Conservation (phyloP, 2,329 filamentous ascomycete species). For the Dothideomycetidae sp. region DNA sequence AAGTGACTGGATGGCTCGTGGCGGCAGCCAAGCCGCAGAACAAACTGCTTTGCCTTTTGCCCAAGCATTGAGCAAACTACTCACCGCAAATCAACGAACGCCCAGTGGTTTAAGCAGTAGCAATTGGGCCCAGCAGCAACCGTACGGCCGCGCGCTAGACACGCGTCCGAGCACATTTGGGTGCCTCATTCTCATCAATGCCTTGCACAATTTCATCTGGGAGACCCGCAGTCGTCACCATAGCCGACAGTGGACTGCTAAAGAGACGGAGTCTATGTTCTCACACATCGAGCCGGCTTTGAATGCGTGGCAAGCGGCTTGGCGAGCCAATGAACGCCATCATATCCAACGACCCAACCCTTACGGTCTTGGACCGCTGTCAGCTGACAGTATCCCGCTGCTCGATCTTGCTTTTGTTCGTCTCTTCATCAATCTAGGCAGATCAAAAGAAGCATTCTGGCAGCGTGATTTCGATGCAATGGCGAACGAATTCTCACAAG, state of each 20-base stretch:
- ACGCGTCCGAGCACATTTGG: slow-evolving; percentile 81
- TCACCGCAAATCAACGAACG: slow-evolving; percentile 58
- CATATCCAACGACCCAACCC: slow-evolving; percentile 74
- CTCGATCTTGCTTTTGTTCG: slow-evolving; percentile 85
- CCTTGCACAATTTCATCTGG: slow-evolving; percentile 96
- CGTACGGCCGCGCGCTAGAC: slow-evolving; percentile 31
- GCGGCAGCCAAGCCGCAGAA: slow-evolving; percentile 54
- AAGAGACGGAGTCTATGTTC: slow-evolving; percentile 93
- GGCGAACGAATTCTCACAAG: slow-evolving; percentile 70
- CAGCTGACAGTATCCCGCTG: slow-evolving; percentile 79
- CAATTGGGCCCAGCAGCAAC: slow-evolving; percentile 15
- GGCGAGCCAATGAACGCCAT: slow-evolving; percentile 75
- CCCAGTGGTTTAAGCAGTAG: slow-evolving; percentile 14
- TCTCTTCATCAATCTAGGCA: slow-evolving; percentile 82
- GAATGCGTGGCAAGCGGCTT: slow-evolving; percentile 86
- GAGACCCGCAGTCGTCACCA: slow-evolving; percentile 85
- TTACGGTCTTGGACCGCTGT: slow-evolving; percentile 65
- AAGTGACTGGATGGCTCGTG: slow-evolving; percentile 68
- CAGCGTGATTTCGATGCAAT: slow-evolving; percentile 85
- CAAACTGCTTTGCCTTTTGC: slow-evolving; percentile 67
- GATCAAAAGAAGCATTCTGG: slow-evolving; percentile 89
- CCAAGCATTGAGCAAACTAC: slow-evolving; percentile 62
- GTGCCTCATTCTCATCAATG: slow-evolving; percentile 81
- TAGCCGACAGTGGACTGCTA: slow-evolving; percentile 74
- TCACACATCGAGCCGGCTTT: slow-evolving; percentile 86